Evolutionary conservation across 371 early-diverging fungal genomes (phyloP).

Genomic region (Mortierella sp.): DNA sequence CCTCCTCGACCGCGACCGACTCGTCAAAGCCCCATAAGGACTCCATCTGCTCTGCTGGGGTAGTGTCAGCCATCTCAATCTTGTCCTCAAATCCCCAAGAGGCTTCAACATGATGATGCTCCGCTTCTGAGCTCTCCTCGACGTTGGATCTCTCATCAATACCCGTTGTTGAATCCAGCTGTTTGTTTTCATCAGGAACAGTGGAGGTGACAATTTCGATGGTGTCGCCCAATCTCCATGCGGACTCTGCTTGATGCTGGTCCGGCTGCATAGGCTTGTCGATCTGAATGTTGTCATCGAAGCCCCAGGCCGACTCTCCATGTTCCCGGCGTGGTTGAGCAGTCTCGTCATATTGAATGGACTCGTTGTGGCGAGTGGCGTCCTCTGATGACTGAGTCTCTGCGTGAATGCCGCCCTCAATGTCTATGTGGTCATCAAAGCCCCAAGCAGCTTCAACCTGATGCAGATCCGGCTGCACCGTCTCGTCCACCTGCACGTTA

Average conservation of each 20-base stretch:
- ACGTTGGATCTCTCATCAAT: neutral
- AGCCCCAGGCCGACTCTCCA: slow-evolving; percentile 11
- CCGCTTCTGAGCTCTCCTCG: neutral
- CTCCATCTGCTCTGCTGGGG: neutral
- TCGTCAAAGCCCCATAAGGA: slow-evolving; percentile 20
- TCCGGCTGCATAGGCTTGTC: neutral
- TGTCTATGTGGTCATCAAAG: slow-evolving; percentile 3
- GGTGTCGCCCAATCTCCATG: neutral
- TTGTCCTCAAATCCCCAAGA: slow-evolving; percentile 4
- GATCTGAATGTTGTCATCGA: slow-evolving; percentile 7
- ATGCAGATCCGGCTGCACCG: slow-evolving; percentile 1
- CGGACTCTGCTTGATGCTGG: neutral
- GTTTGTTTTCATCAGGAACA: neutral
- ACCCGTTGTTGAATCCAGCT: neutral
- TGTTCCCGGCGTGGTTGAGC: neutral
- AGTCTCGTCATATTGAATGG: neutral
- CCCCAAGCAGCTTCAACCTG: slow-evolving; percentile 8
- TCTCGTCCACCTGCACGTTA: slow-evolving; percentile 2
- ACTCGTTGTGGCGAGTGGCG: neutral
- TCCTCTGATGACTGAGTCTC: neutral
- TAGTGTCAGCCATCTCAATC: neutral
- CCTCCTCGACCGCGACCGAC: neutral
- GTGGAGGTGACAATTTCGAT: neutral
- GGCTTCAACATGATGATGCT: neutral
- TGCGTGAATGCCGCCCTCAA: neutral